Percentiles rank a stretch among this genome's conserved stretches.
Conservation (phyloP, 345 rosid species). For the Microcos paniculata region DNA sequence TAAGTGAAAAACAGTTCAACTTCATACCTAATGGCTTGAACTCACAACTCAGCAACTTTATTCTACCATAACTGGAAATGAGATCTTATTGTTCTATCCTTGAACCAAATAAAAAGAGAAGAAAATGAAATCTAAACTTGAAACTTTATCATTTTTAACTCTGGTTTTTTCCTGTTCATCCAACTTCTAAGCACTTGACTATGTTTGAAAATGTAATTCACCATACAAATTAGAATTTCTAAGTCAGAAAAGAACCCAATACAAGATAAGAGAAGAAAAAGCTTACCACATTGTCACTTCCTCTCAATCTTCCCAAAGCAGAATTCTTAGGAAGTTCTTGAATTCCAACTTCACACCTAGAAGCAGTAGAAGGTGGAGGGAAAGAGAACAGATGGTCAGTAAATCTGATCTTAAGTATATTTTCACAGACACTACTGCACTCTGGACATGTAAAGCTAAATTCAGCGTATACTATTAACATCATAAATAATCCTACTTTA, state of each 20-base stretch:
- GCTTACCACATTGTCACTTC: conserved; percentile 92
- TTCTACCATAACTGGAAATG: neutral
- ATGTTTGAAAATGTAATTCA: neutral
- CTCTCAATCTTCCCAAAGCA: conserved; percentile 83
- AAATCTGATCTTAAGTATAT: neutral
- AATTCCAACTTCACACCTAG: conserved; percentile 87
- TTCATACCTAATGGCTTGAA: conserved; percentile 1
- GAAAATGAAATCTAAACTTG: neutral
- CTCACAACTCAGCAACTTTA: neutral
- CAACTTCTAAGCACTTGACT: neutral
- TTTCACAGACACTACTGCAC: neutral
- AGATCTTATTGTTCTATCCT: neutral
- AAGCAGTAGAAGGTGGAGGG: neutral
- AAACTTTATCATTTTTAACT: neutral
- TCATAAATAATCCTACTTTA: neutral
- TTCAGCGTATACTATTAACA: neutral
- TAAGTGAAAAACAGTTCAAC: neutral
- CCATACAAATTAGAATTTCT: neutral
- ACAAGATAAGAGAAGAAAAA: neutral
- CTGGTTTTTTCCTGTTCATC: neutral
- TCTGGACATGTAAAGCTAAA: too few relatives aligned
- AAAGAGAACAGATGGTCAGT: conserved; percentile 10
- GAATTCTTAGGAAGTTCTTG: conserved; percentile 81
- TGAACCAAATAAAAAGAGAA: neutral
- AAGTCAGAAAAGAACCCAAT: neutral